These are phyloP conservation scores for Pleurozium schreberi DNA, from an alignment of 225 moss, liverwort and hornwort species.

Conservation along the genomic window DNA sequence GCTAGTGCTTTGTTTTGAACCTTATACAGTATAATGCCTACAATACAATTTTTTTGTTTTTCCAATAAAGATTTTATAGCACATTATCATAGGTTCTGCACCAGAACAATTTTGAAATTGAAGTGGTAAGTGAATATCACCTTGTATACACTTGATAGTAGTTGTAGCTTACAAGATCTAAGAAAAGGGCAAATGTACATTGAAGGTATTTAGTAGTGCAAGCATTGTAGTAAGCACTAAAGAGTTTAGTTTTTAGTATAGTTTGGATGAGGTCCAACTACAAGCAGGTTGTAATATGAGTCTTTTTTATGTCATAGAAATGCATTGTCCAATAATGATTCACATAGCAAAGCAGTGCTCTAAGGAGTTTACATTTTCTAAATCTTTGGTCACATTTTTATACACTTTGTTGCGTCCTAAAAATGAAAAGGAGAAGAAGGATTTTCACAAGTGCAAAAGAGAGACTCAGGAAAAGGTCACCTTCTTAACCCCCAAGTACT, in stretches of 20 bases:
- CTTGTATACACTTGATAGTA: not conserved
- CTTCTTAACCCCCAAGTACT: not conserved
- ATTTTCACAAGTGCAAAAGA: not conserved
- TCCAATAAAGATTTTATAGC: fast-evolving
- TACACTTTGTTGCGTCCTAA: not conserved
- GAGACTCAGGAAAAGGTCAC: not conserved
- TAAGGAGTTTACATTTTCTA: not conserved
- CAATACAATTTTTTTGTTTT: not conserved
- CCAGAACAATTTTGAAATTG: fast-evolving
- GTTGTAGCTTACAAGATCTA: not conserved
- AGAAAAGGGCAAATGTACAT: not conserved
- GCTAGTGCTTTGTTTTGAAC: not conserved
- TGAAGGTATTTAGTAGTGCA: not conserved
- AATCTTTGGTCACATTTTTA: not conserved
- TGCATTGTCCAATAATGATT: not conserved
- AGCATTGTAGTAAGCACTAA: not conserved
- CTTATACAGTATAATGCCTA: not conserved
- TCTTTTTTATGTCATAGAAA: not conserved
- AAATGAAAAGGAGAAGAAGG: not conserved
- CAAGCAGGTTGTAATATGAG: not conserved
- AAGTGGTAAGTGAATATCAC: not conserved
- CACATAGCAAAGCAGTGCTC: not conserved
- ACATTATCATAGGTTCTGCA: no score
- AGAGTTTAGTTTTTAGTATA: not conserved
- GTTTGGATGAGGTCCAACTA: not conserved